phyloP scores from a whole-genome alignment of 2,329 filamentous ascomycete genomes.

The Didymella exigua region DNA sequence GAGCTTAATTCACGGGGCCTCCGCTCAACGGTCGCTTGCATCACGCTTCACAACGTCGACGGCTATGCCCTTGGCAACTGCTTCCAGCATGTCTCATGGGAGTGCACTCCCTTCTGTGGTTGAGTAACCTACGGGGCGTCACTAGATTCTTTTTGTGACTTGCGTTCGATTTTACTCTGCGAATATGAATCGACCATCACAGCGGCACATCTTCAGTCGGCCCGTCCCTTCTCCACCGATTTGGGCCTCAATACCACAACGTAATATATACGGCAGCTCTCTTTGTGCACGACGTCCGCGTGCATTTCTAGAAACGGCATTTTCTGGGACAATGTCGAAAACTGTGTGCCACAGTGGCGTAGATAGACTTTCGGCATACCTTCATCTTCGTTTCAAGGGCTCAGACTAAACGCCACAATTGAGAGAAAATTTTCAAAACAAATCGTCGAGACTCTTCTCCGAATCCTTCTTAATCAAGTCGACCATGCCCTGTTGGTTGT shows the following conservation, averaged over 20 bases:
- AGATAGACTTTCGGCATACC: conserved; percentile 21
- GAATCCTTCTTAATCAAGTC: conserved; percentile 92
- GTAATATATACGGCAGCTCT: conserved; percentile 21
- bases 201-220: conserved; percentile 6
- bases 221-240: conserved; percentile 1
- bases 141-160: neutral
- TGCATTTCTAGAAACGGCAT: conserved; percentile 14
- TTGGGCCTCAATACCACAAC: conserved; percentile 1
- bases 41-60: conserved; percentile 7
- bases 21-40: conserved; percentile 17
- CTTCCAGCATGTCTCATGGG: neutral
- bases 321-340: conserved; percentile 27
- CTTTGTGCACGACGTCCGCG: conserved; percentile 4
- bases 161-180: neutral
- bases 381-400: neutral
- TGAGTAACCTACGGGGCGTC: neutral
- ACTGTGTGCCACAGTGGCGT: conserved; percentile 49
- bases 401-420: neutral
- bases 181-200: conserved; percentile 2
- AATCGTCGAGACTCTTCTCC: conserved; percentile 86
- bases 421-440: conserved; percentile 62
- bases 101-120: neutral
- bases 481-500: conserved; percentile 76
- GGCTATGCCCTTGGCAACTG: conserved; percentile 7
- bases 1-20: conserved; percentile 16